A percentile compares a stretch with the other conserved stretches of the same genome.
These are phyloP conservation scores for Eucalyptus regnans DNA, from an alignment of 345 rosid species.

Conservation along the genomic window DNA sequence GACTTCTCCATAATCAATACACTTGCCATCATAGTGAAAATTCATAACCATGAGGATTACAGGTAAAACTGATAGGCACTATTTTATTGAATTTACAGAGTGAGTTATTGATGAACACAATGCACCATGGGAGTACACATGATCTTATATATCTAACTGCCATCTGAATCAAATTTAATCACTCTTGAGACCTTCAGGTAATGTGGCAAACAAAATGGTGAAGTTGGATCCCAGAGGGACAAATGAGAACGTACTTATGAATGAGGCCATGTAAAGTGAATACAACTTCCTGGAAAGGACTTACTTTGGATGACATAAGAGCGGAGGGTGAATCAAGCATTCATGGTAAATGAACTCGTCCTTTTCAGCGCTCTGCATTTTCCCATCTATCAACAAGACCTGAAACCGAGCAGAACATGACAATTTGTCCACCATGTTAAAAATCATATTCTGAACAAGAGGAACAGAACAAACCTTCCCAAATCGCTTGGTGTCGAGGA, in stretches of 20 bases:
- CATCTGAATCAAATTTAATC: neutral
- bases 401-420: neutral
- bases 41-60: neutral
- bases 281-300: neutral
- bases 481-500: conserved; percentile 78
- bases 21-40: neutral
- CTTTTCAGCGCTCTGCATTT: conserved; percentile 95
- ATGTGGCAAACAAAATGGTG: neutral
- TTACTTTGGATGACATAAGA: conserved; percentile 66
- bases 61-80: neutral
- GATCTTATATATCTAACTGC: neutral
- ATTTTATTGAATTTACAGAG: neutral
- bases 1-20: neutral
- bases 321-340: conserved; percentile 86
- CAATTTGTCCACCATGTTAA: too few relatives aligned
- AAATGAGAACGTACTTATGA: neutral
- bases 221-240: neutral
- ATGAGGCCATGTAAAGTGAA: neutral
- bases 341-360: conserved; percentile 95
- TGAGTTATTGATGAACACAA: neutral
- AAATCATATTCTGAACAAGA: neutral
- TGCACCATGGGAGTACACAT: neutral
- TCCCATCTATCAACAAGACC: conserved; percentile 92
- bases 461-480: conserved; percentile 39
- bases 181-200: neutral